Conservation (phyloP, 2,329 filamentous ascomycete species). For the Elsinoe necatrix region DNA sequence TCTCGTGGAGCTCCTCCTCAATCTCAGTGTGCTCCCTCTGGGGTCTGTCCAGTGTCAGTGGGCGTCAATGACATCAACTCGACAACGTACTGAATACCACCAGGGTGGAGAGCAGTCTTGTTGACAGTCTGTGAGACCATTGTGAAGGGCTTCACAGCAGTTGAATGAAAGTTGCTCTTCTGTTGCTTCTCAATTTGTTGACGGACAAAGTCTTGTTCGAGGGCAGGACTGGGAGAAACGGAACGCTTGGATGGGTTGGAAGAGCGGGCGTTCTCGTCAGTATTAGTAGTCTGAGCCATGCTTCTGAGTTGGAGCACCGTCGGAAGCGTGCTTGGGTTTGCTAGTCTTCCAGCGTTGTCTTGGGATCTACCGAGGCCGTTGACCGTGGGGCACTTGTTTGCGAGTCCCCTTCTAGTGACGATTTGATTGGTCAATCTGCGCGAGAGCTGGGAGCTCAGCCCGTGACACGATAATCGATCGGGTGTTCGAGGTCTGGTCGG, state of each 20-base stretch:
- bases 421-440: conserved; percentile 2
- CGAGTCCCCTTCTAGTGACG: conserved; percentile 4
- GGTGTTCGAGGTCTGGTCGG: background rate
- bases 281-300: conserved; percentile 15
- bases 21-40: conserved; percentile 87
- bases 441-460: conserved; percentile 11
- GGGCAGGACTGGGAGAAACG: conserved; percentile 27
- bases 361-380: conserved; percentile 16
- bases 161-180: conserved; percentile 51
- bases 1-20: conserved; percentile 94
- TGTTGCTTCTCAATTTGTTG: conserved; percentile 51
- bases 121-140: conserved; percentile 57
- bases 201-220: conserved; percentile 48
- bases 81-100: conserved; percentile 72
- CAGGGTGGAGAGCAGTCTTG: conserved; percentile 85
- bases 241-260: conserved; percentile 20
- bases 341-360: conserved; percentile 15
- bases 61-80: conserved; percentile 1
- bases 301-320: conserved; percentile 4
- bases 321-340: conserved; percentile 1
- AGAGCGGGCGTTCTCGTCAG: conserved; percentile 9
- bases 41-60: conserved; percentile 49
- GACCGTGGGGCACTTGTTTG: conserved; percentile 15
- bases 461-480: conserved; percentile 11
- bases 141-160: conserved; percentile 41